Base-by-base conservation (phyloP, 176 grass and related monocot genomes). In the Avena eriantha region DNA sequence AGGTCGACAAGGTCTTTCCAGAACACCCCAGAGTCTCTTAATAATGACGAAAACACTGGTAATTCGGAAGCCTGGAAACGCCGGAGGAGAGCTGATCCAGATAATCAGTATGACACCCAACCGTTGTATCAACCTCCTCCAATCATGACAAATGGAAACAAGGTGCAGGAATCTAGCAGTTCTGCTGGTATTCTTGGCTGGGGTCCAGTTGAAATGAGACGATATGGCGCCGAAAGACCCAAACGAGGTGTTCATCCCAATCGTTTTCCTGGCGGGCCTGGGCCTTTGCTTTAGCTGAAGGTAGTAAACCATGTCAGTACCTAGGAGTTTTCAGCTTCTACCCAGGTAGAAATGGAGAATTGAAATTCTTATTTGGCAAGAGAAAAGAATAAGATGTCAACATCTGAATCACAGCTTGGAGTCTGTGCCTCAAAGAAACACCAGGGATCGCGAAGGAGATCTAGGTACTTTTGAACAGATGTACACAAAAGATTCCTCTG, bases 61-160 rank as follows among this genome's bases (percentile, higher is more conserved):
- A 92, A 90, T 66, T 96, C 97, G 39, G 97, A 96, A 92, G 94
- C 85, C 12, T 96, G 94, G 97, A 99, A 96, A 63, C 92, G 97
- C 10, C 79, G 97, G 15, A 94, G 85, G 81, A 96, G 97, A 92
- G 86, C 90, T 69, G 90, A 91, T 53, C 41, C 83, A 29, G 90
- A 88, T 83, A 93, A 73, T 71, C 91, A 93, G 21, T 82, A 87
- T 75, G 91, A 87, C 63, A 77, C 58, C 9, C 86, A 91, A 60
- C 33, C 82, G 41, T 80, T 61, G 39, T 92, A 88, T 64, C 94
- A 91, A 63, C 80, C 82, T 66, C 61, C 85, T 53, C 61, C 87
- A 79, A 23, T 83, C 31, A 82, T 85, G 75, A 86, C 89, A 90
- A 99, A 94, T 85, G 93, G 93, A 64, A 91, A 36, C 35, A 86